Evolutionary conservation across 805 yeast species (phyloP), one percentile per base, ranked within the genome.

Genomic region (Candida incommunis): DNA sequence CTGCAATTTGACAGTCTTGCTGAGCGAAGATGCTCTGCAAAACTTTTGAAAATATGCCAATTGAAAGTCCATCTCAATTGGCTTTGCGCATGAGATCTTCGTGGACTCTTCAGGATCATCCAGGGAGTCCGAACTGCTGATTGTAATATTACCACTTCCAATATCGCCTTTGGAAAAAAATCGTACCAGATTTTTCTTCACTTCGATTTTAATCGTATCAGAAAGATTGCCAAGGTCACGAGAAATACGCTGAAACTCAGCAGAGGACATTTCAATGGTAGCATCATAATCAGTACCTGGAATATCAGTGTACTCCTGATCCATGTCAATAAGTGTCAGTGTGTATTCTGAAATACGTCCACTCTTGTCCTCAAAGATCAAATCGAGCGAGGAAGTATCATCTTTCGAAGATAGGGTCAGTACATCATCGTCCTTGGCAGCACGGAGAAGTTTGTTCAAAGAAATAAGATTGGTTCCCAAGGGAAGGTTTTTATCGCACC

Each of bases 231-330:
- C 76, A 70, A 92, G 73, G 63, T 92, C 97, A 56, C 95, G 78
- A 45, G 86, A 83, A 52, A 84, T 80, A 62, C 87, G 86, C 61
- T 92, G 79, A 66, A 92, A 86, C 57, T 90, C 97, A 22, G 73
- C 56, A 22, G 95, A 70, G 48, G 97, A 95, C 82, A 92, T 75
- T 47, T 84, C 78, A 55, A 92, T 72, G 50, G 82, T 78, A 31
- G 92, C 78, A 60, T 85, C 94, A 62, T 82, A 83, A 51, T 85
- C 94, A 78, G 88, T 80, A 55, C 87, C 97, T 55, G 94, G 97
- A 61, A 92, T 84, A 56, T 83, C 80, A 57, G 92, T 75, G 68
- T 84, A 84, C 61, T 92, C 97, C 52, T 94, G 84, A 63, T 92
- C 97, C 54, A 92, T 86, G 60, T 90, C 95, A 95, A 92, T 87